Evolutionary conservation across 2,329 filamentous ascomycete genomes (phyloP), one percentile per base, ranked within the genome.

Genomic region (Scedosporium apiospermum): DNA sequence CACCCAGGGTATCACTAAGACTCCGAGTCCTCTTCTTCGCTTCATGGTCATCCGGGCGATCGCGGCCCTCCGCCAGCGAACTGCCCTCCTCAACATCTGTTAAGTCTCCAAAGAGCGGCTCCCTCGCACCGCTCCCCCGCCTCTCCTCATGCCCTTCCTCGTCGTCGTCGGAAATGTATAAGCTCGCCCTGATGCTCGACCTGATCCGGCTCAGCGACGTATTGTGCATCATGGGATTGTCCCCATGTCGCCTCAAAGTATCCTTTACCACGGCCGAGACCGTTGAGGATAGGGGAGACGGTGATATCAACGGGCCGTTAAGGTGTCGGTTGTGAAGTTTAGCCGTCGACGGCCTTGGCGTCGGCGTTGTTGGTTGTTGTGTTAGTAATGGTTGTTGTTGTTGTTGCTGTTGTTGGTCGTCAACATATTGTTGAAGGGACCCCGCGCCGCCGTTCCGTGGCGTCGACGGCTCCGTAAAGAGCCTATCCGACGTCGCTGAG

Each of bases 221-320:
- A 62, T 74, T 77, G 49, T 75, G 75, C 5, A 75, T 64, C 21
- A 74, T 67, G 0, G 76, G 70, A 38, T 70, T 71, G 27, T 78
- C 76, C 16, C 78, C 74, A 38, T 78, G 76, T 4, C 60, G 46
- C 10, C 80, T 74, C 1, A 83, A 74, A 34, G 78, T 81, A 66
- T 86, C 83, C 51, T 82, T 80, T 53, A 86, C 80, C 0, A 83
- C 82, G 0, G 81, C 81, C 18, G 77, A 83, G 44, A 86, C 80
- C 1, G 83, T 85, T 0, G 82, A 84, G 1, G 82, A 84, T 41
- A 86, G 76, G 0, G 83, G 83, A 0, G 83, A 85, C 10, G 83
- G 83, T 2, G 82, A 85, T 64, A 85, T 83, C 44, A 86, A 78
- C 2, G 79, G 77, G 38, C 78, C 78, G 30, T 77, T 73, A 65